Evolutionary conservation across 805 yeast species (phyloP).

Genomic region (Yamadazyma scolyti): DNA sequence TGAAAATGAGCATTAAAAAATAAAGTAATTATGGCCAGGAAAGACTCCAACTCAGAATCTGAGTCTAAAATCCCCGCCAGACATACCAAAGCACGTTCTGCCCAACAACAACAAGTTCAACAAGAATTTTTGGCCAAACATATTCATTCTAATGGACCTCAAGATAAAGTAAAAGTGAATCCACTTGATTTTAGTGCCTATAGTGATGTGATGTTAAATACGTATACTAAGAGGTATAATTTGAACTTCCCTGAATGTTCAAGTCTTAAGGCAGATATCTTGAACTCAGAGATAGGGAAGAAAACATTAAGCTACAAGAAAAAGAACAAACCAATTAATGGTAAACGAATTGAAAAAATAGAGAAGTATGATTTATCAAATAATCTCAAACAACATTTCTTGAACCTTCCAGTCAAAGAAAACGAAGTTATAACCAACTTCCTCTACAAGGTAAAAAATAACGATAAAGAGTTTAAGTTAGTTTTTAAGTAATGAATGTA

Average conservation of each 20-base stretch:
- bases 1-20: too few species aligned
- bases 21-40: too few species aligned
- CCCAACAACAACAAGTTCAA: slow-evolving; percentile 64
- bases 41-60: slow-evolving; percentile 34
- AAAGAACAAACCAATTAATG: slow-evolving; percentile 16
- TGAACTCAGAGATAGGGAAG: slow-evolving; percentile 71
- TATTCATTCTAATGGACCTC: slow-evolving; percentile 71
- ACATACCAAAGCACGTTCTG: slow-evolving; percentile 46
- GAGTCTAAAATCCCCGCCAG: slow-evolving; percentile 33
- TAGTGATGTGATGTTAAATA: slow-evolving; percentile 61
- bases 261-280: slow-evolving; percentile 64
- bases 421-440: slow-evolving; percentile 86
- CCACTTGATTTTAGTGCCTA: slow-evolving; percentile 69
- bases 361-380: slow-evolving; percentile 48
- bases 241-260: slow-evolving; percentile 57
- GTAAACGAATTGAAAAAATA: slow-evolving; percentile 47
- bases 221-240: slow-evolving; percentile 60
- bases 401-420: slow-evolving; percentile 59
- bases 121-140: slow-evolving; percentile 65
- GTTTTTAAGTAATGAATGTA: slow-evolving; percentile 25
- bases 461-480: slow-evolving; percentile 43
- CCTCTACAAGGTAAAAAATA: slow-evolving; percentile 78
- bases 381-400: slow-evolving; percentile 66
- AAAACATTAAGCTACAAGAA: slow-evolving; percentile 47
- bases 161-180: slow-evolving; percentile 45